Percentiles rank a stretch among this genome's conserved stretches.
Evolutionary conservation across 768 basidiomycete species (phyloP).

Genomic region (Phylloporus rhodoxanthus): DNA sequence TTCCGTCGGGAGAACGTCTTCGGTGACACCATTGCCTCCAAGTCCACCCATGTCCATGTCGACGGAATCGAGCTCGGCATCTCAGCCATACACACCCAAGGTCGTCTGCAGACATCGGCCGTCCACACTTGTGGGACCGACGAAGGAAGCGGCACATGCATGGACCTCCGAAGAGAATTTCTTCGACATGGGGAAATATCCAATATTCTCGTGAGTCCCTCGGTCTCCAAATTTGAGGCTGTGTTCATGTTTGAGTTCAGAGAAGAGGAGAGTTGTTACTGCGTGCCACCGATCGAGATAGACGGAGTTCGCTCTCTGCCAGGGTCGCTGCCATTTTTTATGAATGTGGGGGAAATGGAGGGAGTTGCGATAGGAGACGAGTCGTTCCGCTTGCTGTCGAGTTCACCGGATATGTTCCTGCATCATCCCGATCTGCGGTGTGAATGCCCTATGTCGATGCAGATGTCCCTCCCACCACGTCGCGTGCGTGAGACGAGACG

Average conservation of each 20-base stretch:
- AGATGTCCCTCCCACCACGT: constrained; percentile 30
- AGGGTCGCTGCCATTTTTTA: constrained; percentile 41
- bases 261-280: not conserved
- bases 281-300: constrained; percentile 13
- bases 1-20: not conserved
- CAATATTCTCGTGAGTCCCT: constrained; percentile 14
- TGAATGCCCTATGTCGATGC: constrained; percentile 30
- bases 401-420: constrained; percentile 26
- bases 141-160: constrained; percentile 6
- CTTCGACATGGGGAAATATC: constrained; percentile 1
- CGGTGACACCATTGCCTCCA: constrained; percentile 5
- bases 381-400: constrained; percentile 39
- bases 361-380: constrained; percentile 32
- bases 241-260: constrained; percentile 2
- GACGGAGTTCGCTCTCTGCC: constrained; percentile 41
- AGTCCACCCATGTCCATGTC: constrained; percentile 1
- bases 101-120: constrained; percentile 7
- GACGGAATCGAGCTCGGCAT: constrained; percentile 3
- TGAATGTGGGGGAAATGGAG: constrained; percentile 32
- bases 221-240: not conserved
- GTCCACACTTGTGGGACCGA: constrained; percentile 13
- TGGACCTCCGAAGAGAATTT: constrained; percentile 3
- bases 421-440: constrained; percentile 20
- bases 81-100: not conserved
- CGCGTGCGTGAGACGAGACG: constrained; percentile 19